Evolutionary conservation across 208 protist species (phyloP), one percentile per base, ranked within the genome.

Genomic region (Crithidia thermophila): DNA sequence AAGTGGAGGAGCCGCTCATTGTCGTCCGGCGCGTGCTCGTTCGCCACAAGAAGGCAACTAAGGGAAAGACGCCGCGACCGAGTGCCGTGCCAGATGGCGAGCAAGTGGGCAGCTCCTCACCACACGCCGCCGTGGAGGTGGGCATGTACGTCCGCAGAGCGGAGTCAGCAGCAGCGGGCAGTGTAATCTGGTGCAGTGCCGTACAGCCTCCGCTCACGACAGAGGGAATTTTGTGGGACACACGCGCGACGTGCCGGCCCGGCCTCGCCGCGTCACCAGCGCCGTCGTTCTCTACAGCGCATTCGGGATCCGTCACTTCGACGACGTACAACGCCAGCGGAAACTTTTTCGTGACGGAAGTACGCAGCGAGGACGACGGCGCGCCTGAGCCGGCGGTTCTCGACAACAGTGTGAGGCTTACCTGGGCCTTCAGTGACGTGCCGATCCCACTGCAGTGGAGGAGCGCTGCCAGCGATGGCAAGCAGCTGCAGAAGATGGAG

Each of bases 361-460:
- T 64, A 33, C 45, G 31, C 1, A 43, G 31, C 16, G 18, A 14
- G 7, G 13, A 5, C 3, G 9, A 13, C n/a, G 21, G 5, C 5
- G 28, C 21, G 1, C 0, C 4, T 0, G 9, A 28, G 21, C 58
- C 28, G 18, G 5, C 30, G 14, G 45, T 18, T 5, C 10, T 9
- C 36, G 8, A 2, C 36, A n/a, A 1, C 1, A 51, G 43, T 33
- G 43, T 21, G 20, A 39, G 6, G 21, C 58, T 33, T 10, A 18
- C 33, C 28, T 64, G 58, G 58, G 53, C 16, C 31, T 64, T 64
- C 33, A 64, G 45, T 14, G 58, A 64, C 21, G 58, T 25, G 36
- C 69, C 69, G 10, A 30, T 75, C 2, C 69, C 69, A n/a, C 53
- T 75, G 40, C 69, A 46, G 11, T 75, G 69, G 69, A 30, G 43